A percentile compares a stretch with the other conserved stretches of the same genome.
These are phyloP conservation scores for Eucalyptus sp. DNA, from an alignment of 345 rosid species.

Conservation along the genomic window DNA sequence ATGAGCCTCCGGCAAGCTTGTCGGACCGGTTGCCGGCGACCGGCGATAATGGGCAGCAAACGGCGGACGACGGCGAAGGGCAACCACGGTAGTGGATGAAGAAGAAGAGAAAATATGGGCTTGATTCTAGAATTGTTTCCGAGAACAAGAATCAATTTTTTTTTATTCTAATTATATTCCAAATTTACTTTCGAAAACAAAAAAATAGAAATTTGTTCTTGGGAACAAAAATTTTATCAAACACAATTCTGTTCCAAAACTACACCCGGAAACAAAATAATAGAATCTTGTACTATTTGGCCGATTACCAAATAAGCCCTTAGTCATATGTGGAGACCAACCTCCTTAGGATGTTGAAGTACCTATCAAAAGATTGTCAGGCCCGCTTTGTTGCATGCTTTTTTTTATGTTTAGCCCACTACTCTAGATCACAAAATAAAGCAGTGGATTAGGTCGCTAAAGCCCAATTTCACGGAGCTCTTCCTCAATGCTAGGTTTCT, in stretches of 20 bases:
- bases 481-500: background rate
- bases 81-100: fast-evolving
- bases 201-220: no score
- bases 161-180: no score
- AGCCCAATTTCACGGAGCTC: background rate
- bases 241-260: fast-evolving
- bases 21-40: fast-evolving
- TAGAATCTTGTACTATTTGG: fast-evolving
- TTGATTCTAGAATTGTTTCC: fast-evolving
- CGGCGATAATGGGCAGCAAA: fast-evolving
- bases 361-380: background rate
- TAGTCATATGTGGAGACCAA: no score
- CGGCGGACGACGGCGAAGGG: fast-evolving
- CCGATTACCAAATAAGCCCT: fast-evolving
- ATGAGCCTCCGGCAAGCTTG: fast-evolving
- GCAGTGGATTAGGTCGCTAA: fast-evolving
- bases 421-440: background rate
- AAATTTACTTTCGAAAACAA: no score
- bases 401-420: background rate
- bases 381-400: no score
- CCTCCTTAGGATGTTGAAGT: no score
- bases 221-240: no score
- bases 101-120: no score
- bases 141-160: fast-evolving
- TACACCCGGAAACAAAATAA: fast-evolving